Percentiles rank a stretch among this genome's conserved stretches.
phyloP scores from a whole-genome alignment of 2,329 filamentous ascomycete species.

The Hymenoscyphus linearis region DNA sequence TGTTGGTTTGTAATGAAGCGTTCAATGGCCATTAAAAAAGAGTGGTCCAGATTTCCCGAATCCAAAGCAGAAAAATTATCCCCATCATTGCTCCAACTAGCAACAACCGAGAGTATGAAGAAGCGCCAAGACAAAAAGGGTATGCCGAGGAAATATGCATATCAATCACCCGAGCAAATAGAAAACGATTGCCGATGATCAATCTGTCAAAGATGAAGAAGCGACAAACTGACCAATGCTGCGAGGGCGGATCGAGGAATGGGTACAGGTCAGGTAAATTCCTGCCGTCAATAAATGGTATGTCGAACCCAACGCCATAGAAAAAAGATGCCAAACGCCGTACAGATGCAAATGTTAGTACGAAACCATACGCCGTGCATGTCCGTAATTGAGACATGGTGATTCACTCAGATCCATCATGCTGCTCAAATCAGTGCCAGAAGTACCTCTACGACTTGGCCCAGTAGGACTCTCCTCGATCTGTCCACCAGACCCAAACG shows the following conservation, averaged over 20 bases:
- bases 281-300: conserved; percentile 15
- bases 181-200: conserved; percentile 13
- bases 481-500: conserved; percentile 71
- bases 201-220: conserved; percentile 21
- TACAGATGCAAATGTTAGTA: conserved; percentile 42
- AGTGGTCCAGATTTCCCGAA: conserved; percentile 31
- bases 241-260: conserved; percentile 9
- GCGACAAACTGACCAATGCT: conserved; percentile 16
- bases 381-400: conserved; percentile 41
- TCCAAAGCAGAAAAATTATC: conserved; percentile 24
- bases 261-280: conserved; percentile 12
- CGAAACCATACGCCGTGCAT: conserved; percentile 58
- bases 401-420: conserved; percentile 34
- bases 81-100: conserved; percentile 15
- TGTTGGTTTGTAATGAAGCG: conserved; percentile 12
- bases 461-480: conserved; percentile 56
- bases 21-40: conserved; percentile 21
- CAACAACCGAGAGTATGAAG: conserved; percentile 15
- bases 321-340: conserved; percentile 23
- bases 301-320: conserved; percentile 21
- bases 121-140: conserved; percentile 24
- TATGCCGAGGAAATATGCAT: conserved; percentile 28
- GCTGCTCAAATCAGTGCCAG: conserved; percentile 30
- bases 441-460: conserved; percentile 26
- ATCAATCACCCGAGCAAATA: conserved; percentile 27